Base-by-base conservation (phyloP, 305 asterid species). In the Fraxinus platypoda region DNA sequence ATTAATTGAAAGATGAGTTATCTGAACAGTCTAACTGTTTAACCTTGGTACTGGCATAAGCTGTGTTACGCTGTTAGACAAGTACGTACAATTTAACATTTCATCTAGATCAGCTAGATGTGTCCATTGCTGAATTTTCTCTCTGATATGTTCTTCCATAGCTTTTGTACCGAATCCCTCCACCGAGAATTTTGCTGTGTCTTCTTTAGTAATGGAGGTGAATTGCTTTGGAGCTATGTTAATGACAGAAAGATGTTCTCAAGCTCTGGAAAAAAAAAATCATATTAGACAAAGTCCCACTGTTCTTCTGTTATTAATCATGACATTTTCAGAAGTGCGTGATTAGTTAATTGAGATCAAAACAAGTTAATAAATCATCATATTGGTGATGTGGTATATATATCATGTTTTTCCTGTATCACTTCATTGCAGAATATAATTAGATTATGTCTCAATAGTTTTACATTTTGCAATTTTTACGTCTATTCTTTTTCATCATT, bases 401-500 rank as follows among this genome's bases (percentile, higher is more conserved):
- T 26, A 6, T 8, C 72, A 64, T 25, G 31, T 21, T 64, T 4
- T 64, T 64, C 33, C 15, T 23, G 6, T 25, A 25, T 23, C 72
- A 64, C 17, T 46, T 0, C 33, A 64, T 23, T 2, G 6, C 13
- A 21, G 12, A 64, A 2, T 21, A 23, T 64, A 23, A 23, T 23
- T 19, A 59, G 12, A 59, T 59, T 23, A 8, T 59, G 31, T 59
- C 31, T 1, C 9, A 8, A 46, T 46, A 46, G 19, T 46, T 46
- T 46, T 46, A 13, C 54, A 12, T 79, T 34, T 28, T 57, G 73
- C 49, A 13, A 71, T 38, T 26, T 75, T 59, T 68, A 46, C 6
- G 8, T 59, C 75, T 46, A 25, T 35, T 70, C 23, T 76, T 78
- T 37, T 76, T 57, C 49, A 35, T 59, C 81, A 77, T 75, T 78